A percentile compares a stretch with the other conserved stretches of the same genome.
Evolutionary conservation across 2,329 filamentous ascomycete species (phyloP).

Genomic region (Talaromyces sp.): DNA sequence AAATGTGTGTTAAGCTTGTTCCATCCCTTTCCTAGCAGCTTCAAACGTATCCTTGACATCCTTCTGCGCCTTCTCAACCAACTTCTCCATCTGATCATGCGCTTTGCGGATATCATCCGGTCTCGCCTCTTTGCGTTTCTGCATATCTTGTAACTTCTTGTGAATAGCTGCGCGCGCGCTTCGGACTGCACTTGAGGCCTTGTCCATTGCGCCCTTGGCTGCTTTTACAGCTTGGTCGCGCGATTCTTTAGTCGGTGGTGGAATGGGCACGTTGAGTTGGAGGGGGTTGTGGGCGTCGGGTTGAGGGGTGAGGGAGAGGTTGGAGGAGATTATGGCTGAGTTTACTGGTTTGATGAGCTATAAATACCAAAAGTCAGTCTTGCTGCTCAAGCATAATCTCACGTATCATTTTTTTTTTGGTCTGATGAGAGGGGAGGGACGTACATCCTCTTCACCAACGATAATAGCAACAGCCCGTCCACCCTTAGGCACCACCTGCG

Average conservation of each 20-base stretch:
- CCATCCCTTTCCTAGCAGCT: constrained; percentile 37
- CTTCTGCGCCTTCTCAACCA: constrained; percentile 46
- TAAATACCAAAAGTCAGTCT: not conserved
- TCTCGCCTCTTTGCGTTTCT: constrained; percentile 42
- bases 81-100: constrained; percentile 48
- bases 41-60: constrained; percentile 47
- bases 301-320: constrained; percentile 44
- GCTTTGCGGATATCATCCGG: constrained; percentile 47
- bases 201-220: constrained; percentile 44
- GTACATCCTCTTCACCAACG: constrained; percentile 62
- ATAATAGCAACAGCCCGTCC: constrained; percentile 60
- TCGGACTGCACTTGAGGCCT: constrained; percentile 37
- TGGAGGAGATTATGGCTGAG: constrained; percentile 42
- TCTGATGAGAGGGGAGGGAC: constrained; percentile 24
- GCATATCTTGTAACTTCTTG: constrained; percentile 45
- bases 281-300: constrained; percentile 43
- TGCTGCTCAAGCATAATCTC: not conserved
- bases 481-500: constrained; percentile 64
- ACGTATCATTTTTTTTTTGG: no score
- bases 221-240: constrained; percentile 39
- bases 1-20: constrained; percentile 27
- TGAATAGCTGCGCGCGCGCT: constrained; percentile 44
- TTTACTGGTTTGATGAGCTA: constrained; percentile 47
- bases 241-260: constrained; percentile 47
- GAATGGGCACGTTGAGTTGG: constrained; percentile 45